Evolutionary conservation across 1,284 basidiomycete species (phyloP).

Genomic region (Ganoderma boninense): DNA sequence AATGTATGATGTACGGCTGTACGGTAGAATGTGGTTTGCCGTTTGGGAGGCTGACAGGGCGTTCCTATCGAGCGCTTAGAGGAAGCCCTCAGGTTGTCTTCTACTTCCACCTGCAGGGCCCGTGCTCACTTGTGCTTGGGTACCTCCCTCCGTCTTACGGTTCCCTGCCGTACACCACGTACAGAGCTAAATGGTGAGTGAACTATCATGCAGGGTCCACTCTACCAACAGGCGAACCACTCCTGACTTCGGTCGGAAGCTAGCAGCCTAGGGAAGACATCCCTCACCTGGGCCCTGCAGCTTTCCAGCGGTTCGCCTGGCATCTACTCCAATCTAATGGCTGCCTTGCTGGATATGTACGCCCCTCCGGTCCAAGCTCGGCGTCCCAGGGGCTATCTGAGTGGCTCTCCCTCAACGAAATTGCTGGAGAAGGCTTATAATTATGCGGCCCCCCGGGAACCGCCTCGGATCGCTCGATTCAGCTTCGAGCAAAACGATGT

Average conservation of each 20-base stretch:
- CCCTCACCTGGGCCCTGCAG: neutral
- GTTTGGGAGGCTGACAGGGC: neutral
- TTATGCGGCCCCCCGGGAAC: neutral
- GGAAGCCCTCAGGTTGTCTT: neutral
- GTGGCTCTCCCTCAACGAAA: neutral
- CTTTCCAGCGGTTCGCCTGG: neutral
- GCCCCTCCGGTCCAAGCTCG: neutral
- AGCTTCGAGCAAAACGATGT: slow-evolving; percentile 9
- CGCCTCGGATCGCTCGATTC: slow-evolving; percentile 16
- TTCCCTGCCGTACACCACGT: neutral
- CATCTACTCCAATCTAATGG: neutral
- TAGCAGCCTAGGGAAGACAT: neutral
- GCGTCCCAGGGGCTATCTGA: neutral
- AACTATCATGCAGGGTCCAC: neutral
- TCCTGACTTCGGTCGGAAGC: neutral
- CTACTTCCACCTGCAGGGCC: neutral
- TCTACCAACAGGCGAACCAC: neutral
- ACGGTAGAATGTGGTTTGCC: neutral
- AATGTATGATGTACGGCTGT: neutral
- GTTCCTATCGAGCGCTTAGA: neutral
- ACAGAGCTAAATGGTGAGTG: neutral
- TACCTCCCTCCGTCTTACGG: neutral
- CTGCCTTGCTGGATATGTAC: neutral
- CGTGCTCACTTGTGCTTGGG: neutral
- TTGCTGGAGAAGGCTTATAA: neutral